Evolutionary conservation across 164 flowering plant species (phyloP), one percentile per base, ranked within the genome.

Genomic region (Macadamia integrifolia): DNA sequence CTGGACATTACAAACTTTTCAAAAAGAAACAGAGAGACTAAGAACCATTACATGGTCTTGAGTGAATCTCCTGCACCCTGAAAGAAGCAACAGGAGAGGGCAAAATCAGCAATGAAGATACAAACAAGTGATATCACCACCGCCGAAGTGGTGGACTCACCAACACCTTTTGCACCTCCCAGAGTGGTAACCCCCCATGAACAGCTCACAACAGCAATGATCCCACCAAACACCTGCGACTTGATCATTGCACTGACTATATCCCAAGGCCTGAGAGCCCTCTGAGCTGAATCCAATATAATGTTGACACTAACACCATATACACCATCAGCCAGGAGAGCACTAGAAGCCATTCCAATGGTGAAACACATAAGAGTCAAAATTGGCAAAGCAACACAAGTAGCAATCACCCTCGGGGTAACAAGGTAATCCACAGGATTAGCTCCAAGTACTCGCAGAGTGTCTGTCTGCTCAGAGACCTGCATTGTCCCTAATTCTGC

Each of bases 401-500:
- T 82, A 57, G 98, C 97, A 68, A 94, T 80, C 40, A 92, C 98
- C 58, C 98, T 76, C 17, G 97, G 98, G 0, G 91, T 87, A 65
- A 93, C 82, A 58, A 93, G 79, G 71, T 94, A 90, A 73, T 94
- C 92, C n/a, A 94, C 88, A 1, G 99, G 99, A 69, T 89, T 57
- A 11, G 97, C 23, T 0, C 98, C 90, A 17, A 94, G 91, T 50
- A 92, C 97, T 64, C 97, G 70, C 59, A 94, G 74, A 0, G 97
- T 90, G 71, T 90, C 99, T 1, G 90, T 94, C 72, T 92, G 99
- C 77, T 94, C 97, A 9, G 98, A 92, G 29, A 94, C 97, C 76
- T 94, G 98, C 98, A 94, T 94, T 15, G 97, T 92, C 15, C 95
- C 98, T 50, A 94, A 63, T 71, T 94, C 98, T 10, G 97, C 97